Conservation (phyloP, 257 asterid genomes). For the Avicennia marina region DNA sequence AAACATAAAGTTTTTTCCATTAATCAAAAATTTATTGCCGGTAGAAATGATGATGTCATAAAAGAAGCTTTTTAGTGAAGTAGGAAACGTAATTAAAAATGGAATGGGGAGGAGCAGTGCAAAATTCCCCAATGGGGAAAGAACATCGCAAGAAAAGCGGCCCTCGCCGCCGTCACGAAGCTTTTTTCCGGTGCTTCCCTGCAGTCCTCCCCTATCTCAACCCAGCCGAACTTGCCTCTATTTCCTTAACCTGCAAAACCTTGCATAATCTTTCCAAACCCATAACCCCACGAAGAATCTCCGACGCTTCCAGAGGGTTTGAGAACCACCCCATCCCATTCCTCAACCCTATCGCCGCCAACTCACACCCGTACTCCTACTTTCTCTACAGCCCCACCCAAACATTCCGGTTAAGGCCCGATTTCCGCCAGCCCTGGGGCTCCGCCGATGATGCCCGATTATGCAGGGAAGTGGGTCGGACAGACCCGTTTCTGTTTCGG, state of each 20-base stretch:
- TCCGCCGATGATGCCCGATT: conserved; percentile 19
- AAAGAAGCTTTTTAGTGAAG: too few species aligned
- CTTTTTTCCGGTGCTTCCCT: conserved; percentile 43
- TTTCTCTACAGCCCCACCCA: conserved; percentile 64
- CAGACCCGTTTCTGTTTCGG: conserved; percentile 58
- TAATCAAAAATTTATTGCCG: too few species aligned
- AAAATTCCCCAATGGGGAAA: conserved; percentile 16
- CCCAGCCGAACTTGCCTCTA: conserved; percentile 47
- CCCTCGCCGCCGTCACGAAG: conserved; percentile 11
- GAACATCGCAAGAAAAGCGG: not conserved
- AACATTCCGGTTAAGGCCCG: conserved; percentile 23
- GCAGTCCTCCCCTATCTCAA: conserved; percentile 62
- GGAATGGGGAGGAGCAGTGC: too few species aligned
- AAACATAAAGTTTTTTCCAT: too few species aligned
- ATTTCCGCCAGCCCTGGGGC: conserved; percentile 60
- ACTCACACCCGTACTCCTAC: conserved; percentile 51
- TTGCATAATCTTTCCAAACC: conserved; percentile 35
- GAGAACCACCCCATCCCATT: conserved; percentile 68
- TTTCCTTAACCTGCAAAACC: conserved; percentile 60
- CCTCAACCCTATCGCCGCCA: conserved; percentile 33
- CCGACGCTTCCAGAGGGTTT: conserved; percentile 62
- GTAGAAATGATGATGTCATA: too few species aligned
- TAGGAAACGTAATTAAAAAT: too few species aligned
- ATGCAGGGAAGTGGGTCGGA: not conserved
- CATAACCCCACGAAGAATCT: conserved; percentile 45